Base-by-base conservation (phyloP, 257 asterid species). In the Jacaranda mimosifolia region DNA sequence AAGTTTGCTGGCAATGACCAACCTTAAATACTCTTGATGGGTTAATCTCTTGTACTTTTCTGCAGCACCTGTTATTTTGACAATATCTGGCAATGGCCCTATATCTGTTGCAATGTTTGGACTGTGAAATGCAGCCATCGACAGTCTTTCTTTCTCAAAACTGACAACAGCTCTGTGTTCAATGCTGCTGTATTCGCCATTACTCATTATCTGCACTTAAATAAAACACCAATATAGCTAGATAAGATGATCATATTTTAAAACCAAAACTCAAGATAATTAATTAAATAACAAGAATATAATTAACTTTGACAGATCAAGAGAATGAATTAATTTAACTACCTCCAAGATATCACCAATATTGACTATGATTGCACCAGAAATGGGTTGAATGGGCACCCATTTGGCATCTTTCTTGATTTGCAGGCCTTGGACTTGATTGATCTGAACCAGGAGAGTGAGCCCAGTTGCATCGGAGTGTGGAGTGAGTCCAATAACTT, bases 391-490 rank as follows among this genome's bases (percentile, higher is more conserved):
- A 49, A 85, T 67, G 4, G 85, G 86, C 1, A 79, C 9, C 89
- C 89, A 85, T 56, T 68, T 40, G 14, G 70, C 76, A 18, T 79
- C 77, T 56, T 56, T 69, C 56, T 57, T 76, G 78, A 85, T 68
- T 49, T 85, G 89, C 26, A 85, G 71, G 19, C 87, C 87, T 55
- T 68, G 79, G 21, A 84, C 81, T 39, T 85, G 57, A 21, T 48
- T 73, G 51, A 79, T 78, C 56, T 82, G 85, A 38, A 79, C 51
- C 35, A 80, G 70, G 35, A 84, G 70, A 15, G 87, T 81, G 1
- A 80, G 72, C 8, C 81, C 83, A 6, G 73, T 59, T n/a, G 83
- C 87, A 73, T 83, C 87, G 14, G 85, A 80, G 74, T 83, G 87
- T 18, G 87, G 80, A 32, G 80, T 60, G 9, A 85, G 81, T 26